Evolutionary conservation across 352 stramenopile species (phyloP).

Genomic region (Phytopythium ostracodes): DNA sequence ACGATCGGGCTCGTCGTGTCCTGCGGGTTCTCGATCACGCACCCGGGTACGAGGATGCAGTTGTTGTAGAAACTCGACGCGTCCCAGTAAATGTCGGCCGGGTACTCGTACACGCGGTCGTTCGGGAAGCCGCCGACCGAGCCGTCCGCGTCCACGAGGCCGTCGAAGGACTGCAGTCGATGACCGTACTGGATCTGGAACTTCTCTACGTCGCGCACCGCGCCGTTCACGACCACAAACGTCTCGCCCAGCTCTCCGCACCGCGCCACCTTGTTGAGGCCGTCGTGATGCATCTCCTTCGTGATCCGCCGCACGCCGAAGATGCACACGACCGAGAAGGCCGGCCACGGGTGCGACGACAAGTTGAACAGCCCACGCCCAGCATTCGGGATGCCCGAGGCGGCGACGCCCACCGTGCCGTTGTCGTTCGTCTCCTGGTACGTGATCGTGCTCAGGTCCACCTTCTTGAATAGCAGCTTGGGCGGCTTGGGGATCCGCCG

Average conservation of each 20-base stretch:
- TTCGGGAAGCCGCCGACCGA: constrained; percentile 84
- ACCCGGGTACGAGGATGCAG: constrained; percentile 85
- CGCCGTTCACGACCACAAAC: constrained; percentile 85
- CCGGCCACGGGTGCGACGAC: constrained; percentile 70
- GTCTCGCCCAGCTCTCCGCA: constrained; percentile 84
- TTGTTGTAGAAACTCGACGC: constrained; percentile 89
- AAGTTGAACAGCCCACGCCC: constrained; percentile 83
- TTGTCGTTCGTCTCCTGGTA: constrained; percentile 85
- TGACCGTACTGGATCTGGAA: constrained; percentile 88
- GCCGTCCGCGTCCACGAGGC: constrained; percentile 78
- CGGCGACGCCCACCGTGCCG: constrained; percentile 76
- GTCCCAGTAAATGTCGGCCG: constrained; percentile 83
- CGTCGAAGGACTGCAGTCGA: constrained; percentile 74
- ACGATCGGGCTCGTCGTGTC: constrained; percentile 75
- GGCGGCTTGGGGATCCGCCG: constrained; percentile 78
- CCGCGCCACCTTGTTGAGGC: constrained; percentile 82
- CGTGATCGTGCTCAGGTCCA: constrained; percentile 82
- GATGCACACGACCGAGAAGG: constrained; percentile 87
- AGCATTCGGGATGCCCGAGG: constrained; percentile 80
- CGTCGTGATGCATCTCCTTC: constrained; percentile 85
- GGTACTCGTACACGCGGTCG: constrained; percentile 86
- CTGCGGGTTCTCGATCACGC: constrained; percentile 74
- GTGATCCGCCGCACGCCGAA: constrained; percentile 84
- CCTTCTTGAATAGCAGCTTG: constrained; percentile 82
- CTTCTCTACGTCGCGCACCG: constrained; percentile 83